Evolutionary conservation across 352 stramenopile genomes (phyloP).

Genomic region (Pythium folliculosum): DNA sequence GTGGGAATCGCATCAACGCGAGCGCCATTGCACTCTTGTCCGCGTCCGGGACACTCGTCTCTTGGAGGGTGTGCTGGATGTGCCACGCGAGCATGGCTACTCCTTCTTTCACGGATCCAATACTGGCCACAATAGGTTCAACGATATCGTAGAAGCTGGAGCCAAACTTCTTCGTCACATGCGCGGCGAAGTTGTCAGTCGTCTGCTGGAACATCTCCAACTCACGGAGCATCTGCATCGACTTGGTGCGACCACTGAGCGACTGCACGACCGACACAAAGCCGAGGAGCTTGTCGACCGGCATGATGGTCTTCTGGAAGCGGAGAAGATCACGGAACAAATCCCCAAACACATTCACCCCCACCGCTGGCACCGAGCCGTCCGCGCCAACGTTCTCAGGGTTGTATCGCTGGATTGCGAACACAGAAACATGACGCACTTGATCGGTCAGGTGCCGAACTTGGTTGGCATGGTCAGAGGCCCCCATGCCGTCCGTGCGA

Average conservation of each 20-base stretch:
- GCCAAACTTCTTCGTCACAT: conserved; percentile 69
- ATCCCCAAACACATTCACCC: conserved; percentile 53
- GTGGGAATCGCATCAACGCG: conserved; percentile 74
- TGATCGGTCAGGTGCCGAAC: conserved; percentile 8
- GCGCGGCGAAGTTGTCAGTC: conserved; percentile 74
- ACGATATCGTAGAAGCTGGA: conserved; percentile 84
- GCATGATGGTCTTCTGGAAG: conserved; percentile 79
- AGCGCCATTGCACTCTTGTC: conserved; percentile 56
- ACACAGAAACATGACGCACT: conserved; percentile 29
- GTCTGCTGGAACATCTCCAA: conserved; percentile 90
- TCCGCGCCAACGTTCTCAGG: conserved; percentile 10
- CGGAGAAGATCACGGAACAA: conserved; percentile 74
- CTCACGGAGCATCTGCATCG: conserved; percentile 74
- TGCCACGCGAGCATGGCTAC: conserved; percentile 70
- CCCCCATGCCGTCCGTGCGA: conserved; percentile 32
- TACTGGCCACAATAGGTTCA: conserved; percentile 71
- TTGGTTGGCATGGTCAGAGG: neutral
- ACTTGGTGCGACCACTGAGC: conserved; percentile 46
- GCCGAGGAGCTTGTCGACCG: conserved; percentile 52
- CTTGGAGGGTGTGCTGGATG: conserved; percentile 56
- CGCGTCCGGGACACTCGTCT: conserved; percentile 41
- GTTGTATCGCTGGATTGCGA: conserved; percentile 36
- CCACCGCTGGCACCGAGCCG: neutral
- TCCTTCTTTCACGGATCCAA: conserved; percentile 88
- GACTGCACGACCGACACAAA: conserved; percentile 44